phyloP scores from a whole-genome alignment of 208 protist genomes.

The Leishmania turanica region DNA sequence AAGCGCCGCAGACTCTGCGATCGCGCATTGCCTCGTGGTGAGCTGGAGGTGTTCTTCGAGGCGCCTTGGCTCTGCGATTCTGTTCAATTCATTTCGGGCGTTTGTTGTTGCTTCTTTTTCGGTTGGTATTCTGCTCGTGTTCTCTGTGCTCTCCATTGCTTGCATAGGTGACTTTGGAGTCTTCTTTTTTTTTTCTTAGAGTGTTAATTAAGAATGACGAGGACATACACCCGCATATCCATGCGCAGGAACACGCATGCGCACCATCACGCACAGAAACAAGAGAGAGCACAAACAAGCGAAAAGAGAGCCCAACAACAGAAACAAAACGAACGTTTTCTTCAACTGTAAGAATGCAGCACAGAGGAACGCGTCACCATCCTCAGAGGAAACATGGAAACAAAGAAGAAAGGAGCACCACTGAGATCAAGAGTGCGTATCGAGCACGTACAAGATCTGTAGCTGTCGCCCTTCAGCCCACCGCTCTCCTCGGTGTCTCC shows the following conservation, averaged over 20 bases:
- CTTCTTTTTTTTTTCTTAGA: background rate
- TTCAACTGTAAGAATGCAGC: slow-evolving; percentile 9
- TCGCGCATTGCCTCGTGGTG: background rate
- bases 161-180: background rate
- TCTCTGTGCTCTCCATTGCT: background rate
- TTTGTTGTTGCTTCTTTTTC: background rate
- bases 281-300: slow-evolving; percentile 6
- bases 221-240: background rate
- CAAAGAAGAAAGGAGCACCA: slow-evolving; percentile 11
- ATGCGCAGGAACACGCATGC: background rate
- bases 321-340: slow-evolving; percentile 5
- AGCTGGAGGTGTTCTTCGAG: too few species aligned
- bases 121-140: background rate
- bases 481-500: background rate
- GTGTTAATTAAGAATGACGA: slow-evolving; percentile 8
- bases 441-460: background rate
- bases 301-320: background rate
- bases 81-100: background rate
- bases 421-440: background rate
- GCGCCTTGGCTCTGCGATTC: background rate
- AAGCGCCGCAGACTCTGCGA: background rate
- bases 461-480: background rate
- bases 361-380: background rate
- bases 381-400: slow-evolving; percentile 1
- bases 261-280: background rate